A percentile compares a stretch with the other conserved stretches of the same genome.
Conservation (phyloP, 768 basidiomycete species). For the Lactarius sp. region DNA sequence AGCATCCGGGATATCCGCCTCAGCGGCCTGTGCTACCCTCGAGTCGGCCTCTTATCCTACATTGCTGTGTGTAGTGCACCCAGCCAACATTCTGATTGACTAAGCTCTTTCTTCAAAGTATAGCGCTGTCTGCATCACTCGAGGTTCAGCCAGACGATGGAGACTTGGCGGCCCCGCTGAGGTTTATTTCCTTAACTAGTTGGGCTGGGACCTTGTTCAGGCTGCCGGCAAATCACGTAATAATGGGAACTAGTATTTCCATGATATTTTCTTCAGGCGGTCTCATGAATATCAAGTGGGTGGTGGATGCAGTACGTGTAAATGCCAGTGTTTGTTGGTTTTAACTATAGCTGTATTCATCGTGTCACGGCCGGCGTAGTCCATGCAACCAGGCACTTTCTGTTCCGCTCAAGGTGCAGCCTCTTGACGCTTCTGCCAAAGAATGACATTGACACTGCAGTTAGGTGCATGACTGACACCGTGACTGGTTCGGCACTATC, state of each 20-base stretch:
- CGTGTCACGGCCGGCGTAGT: background rate
- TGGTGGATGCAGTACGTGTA: constrained; percentile 31
- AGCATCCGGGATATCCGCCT: too few species aligned
- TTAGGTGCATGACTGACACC: constrained; percentile 13
- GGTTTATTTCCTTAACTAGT: too few species aligned
- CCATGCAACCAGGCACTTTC: background rate
- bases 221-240: constrained; percentile 21
- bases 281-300: constrained; percentile 37
- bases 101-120: constrained; percentile 13
- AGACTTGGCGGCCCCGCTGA: too few species aligned
- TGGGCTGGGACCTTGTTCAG: constrained; percentile 30
- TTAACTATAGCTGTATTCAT: background rate
- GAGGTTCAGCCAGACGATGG: constrained; percentile 23
- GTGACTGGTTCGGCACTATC: constrained; percentile 10
- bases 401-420: constrained; percentile 17
- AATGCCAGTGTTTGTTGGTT: too few species aligned
- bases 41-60: constrained; percentile 25
- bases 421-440: too few species aligned
- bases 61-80: constrained; percentile 23
- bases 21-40: constrained; percentile 23
- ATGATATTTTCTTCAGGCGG: constrained; percentile 31
- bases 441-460: too few species aligned
- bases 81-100: background rate
- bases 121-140: constrained; percentile 21
- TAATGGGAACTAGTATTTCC: background rate